Conservation (phyloP, 148 eudicot genomes). For the Drosera capensis region DNA sequence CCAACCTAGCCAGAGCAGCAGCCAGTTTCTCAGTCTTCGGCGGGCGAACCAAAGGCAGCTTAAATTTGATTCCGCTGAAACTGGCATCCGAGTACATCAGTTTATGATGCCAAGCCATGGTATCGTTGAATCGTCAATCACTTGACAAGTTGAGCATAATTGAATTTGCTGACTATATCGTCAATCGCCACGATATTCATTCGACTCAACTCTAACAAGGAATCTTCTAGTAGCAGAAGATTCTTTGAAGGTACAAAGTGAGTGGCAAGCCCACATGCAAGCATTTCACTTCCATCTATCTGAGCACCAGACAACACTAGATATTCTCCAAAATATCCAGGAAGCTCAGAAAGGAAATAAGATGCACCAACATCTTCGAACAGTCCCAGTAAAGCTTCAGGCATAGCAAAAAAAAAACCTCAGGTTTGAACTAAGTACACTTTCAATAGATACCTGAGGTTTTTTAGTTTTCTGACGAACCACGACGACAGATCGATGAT, state of each 20-base stretch:
- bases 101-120: too few species aligned
- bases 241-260: constrained; percentile 23
- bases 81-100: too few species aligned
- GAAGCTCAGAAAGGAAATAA: constrained; percentile 11
- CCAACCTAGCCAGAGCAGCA: too few species aligned
- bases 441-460: too few species aligned
- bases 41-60: too few species aligned
- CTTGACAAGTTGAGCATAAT: not conserved
- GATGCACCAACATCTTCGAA: constrained; percentile 13
- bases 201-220: not conserved
- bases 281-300: constrained; percentile 18
- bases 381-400: constrained; percentile 9
- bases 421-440: too few species aligned
- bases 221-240: constrained; percentile 12
- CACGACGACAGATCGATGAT: too few species aligned
- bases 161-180: constrained; percentile 5
- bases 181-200: constrained; percentile 4
- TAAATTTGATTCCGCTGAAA: too few species aligned
- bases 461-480: too few species aligned
- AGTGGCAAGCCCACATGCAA: constrained; percentile 28
- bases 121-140: too few species aligned
- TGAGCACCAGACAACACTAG: constrained; percentile 18
- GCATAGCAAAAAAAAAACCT: constrained; percentile 15
- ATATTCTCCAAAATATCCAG: constrained; percentile 17
- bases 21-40: too few species aligned